These are phyloP conservation scores for Paramecium primaurelia DNA, from an alignment of 73 alveolate species.

Conservation along the genomic window DNA sequence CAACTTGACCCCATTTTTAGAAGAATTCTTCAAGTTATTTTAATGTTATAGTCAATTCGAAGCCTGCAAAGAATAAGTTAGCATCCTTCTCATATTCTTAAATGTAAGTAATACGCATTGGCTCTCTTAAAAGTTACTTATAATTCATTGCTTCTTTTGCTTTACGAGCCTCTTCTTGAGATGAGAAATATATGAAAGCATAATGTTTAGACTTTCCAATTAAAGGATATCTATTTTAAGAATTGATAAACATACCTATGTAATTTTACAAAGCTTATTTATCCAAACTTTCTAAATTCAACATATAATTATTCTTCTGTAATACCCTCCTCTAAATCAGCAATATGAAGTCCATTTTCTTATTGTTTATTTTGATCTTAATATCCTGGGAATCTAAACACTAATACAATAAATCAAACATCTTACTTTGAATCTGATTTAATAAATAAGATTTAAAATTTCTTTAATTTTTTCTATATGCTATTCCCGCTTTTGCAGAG, in stretches of 20 bases:
- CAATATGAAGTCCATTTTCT: constrained; percentile 22
- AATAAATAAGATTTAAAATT: not conserved
- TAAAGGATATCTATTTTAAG: not conserved
- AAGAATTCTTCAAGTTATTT: constrained; percentile 64
- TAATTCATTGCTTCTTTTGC: constrained; percentile 41
- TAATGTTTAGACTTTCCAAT: constrained; percentile 35
- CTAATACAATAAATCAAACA: not conserved
- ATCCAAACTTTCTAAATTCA: constrained; percentile 43
- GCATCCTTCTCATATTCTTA: constrained; percentile 49
- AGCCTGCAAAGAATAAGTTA: constrained; percentile 67
- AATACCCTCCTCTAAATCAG: constrained; percentile 35
- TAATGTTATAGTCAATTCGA: constrained; percentile 55
- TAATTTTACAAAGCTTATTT: constrained; percentile 12
- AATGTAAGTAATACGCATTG: constrained; percentile 1
- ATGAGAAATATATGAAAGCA: not conserved
- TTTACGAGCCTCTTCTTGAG: constrained; percentile 8
- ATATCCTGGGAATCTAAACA: not conserved
- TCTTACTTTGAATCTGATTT: not conserved
- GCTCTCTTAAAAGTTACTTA: constrained; percentile 11
- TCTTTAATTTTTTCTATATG: not conserved
- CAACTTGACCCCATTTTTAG: constrained; percentile 66
- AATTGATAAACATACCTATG: not conserved
- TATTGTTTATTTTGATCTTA: not conserved
- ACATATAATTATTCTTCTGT: constrained; percentile 42
- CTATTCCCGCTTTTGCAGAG: constrained; percentile 43